Percentiles rank a stretch among this genome's conserved stretches.
These are phyloP conservation scores for Crassisporium funariophilum DNA, from an alignment of 768 basidiomycete genomes.

Conservation along the genomic window DNA sequence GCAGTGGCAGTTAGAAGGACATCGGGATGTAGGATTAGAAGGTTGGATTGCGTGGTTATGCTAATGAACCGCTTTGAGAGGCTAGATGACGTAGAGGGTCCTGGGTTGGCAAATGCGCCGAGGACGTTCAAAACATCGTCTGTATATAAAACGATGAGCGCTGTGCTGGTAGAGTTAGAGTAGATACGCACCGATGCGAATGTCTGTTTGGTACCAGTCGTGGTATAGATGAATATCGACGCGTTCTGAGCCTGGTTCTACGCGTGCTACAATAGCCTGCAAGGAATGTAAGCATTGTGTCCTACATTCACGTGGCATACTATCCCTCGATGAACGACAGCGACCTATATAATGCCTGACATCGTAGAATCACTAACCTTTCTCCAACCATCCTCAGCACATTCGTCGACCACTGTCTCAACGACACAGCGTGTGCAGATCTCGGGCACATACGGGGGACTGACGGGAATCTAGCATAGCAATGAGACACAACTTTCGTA, in stretches of 20 bases:
- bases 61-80: slow-evolving; percentile 44
- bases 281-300: slow-evolving; percentile 12
- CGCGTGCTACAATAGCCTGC: slow-evolving; percentile 44
- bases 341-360: background rate
- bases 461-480: background rate
- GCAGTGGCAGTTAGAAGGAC: slow-evolving; percentile 88
- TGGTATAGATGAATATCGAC: slow-evolving; percentile 66
- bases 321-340: background rate
- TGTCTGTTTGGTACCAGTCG: slow-evolving; percentile 73
- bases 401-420: slow-evolving; percentile 42
- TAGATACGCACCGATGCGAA: slow-evolving; percentile 52
- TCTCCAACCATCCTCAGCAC: slow-evolving; percentile 30
- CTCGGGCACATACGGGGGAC: slow-evolving; percentile 17
- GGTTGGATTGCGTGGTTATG: slow-evolving; percentile 64
- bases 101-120: slow-evolving; percentile 45
- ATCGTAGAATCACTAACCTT: slow-evolving; percentile 38
- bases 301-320: background rate
- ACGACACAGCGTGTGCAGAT: slow-evolving; percentile 61
- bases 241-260: slow-evolving; percentile 38
- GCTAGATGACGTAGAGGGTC: slow-evolving; percentile 36
- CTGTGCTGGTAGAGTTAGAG: background rate
- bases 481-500: background rate
- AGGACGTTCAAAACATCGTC: slow-evolving; percentile 85
- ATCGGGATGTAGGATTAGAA: slow-evolving; percentile 91
- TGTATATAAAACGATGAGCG: slow-evolving; percentile 25